phyloP scores from a whole-genome alignment of 495 filamentous ascomycete species.

The Rostrohypoxylon terebratum region DNA sequence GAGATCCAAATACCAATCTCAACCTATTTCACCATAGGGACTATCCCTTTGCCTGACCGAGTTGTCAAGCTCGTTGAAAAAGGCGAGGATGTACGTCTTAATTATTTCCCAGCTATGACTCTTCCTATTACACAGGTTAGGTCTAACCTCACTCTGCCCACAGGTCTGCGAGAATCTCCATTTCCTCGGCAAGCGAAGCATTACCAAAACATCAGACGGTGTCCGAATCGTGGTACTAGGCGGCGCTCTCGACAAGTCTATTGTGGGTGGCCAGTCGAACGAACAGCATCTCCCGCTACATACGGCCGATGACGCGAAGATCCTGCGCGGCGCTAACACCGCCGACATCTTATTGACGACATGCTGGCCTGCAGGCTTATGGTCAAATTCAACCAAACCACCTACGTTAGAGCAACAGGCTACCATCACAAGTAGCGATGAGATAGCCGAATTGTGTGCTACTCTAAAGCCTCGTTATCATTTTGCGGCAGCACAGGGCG shows the following conservation, averaged over 20 bases:
- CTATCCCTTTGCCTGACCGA: constrained; percentile 70
- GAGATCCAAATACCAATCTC: constrained; percentile 78
- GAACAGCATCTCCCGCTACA: constrained; percentile 77
- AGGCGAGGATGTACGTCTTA: constrained; percentile 67
- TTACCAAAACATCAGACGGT: constrained; percentile 89
- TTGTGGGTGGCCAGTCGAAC: constrained; percentile 64
- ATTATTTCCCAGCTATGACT: not conserved
- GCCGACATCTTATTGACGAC: constrained; percentile 89
- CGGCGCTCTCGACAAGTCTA: constrained; percentile 69
- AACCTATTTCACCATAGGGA: constrained; percentile 88
- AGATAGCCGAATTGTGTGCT: constrained; percentile 78
- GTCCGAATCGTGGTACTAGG: constrained; percentile 85
- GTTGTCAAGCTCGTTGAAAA: constrained; percentile 78
- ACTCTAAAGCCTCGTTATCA: constrained; percentile 89
- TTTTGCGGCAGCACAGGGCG: constrained; percentile 72
- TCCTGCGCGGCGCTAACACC: constrained; percentile 75
- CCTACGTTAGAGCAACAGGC: constrained; percentile 63
- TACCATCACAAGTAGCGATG: constrained; percentile 56
- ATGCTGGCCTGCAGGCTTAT: constrained; percentile 82
- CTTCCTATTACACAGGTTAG: not conserved
- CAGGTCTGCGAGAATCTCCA: constrained; percentile 87
- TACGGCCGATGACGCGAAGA: constrained; percentile 77
- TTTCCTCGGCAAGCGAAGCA: constrained; percentile 85
- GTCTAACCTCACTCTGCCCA: not conserved
- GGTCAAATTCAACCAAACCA: constrained; percentile 59